Evolutionary conservation across 78 protist species (phyloP).

Genomic region (Planoprotostelium fungivorum): DNA sequence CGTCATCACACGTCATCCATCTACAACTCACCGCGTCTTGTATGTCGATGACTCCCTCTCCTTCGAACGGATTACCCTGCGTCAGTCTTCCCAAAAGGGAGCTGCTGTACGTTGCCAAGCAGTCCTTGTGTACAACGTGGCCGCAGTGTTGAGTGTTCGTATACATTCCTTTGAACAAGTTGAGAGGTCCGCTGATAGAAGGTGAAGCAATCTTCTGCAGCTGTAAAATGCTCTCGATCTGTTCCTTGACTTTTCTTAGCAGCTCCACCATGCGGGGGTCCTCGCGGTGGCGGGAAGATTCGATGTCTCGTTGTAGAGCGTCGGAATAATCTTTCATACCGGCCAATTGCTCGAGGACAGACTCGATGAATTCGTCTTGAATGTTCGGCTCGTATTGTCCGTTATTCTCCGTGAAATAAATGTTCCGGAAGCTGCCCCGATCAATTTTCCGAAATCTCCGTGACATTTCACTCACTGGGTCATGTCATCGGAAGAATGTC

Average conservation of each 20-base stretch:
- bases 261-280: not conserved
- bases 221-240: not conserved
- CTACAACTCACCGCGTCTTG: not conserved
- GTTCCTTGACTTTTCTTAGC: not conserved
- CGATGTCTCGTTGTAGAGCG: not conserved
- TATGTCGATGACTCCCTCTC: slow-evolving; percentile 22
- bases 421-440: not conserved
- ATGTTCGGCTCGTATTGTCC: not conserved
- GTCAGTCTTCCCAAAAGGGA: not conserved
- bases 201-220: slow-evolving; percentile 37
- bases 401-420: not conserved
- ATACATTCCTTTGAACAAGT: not conserved
- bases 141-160: not conserved
- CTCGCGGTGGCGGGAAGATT: not conserved
- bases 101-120: not conserved
- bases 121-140: not conserved
- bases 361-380: not conserved
- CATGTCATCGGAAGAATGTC: too few species aligned
- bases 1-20: not conserved
- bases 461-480: too few species aligned
- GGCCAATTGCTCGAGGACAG: not conserved
- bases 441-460: not conserved
- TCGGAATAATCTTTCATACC: not conserved
- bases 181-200: slow-evolving; percentile 25
- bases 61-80: slow-evolving; percentile 27